A percentile compares a stretch with the other conserved stretches of the same genome.
Conservation (phyloP, 2,329 filamentous ascomycete genomes). For the Huntiella abstrusa region DNA sequence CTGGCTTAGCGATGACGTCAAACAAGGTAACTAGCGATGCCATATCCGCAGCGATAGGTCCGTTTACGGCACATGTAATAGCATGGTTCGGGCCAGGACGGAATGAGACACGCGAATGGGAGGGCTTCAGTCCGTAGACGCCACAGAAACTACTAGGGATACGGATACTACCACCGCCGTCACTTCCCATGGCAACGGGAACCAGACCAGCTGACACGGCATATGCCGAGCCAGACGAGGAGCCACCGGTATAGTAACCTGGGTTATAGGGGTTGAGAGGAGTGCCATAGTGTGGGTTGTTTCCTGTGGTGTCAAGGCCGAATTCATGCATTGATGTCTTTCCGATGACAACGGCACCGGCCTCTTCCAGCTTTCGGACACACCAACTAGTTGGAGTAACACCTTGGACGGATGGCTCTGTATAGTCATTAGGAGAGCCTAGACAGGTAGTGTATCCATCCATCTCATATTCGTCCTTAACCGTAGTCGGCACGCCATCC, state of each 20-base stretch:
- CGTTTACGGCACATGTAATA: slow-evolving; percentile 43
- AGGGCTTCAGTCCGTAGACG: slow-evolving; percentile 55
- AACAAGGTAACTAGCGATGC: slow-evolving; percentile 47
- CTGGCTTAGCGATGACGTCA: slow-evolving; percentile 43
- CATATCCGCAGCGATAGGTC: slow-evolving; percentile 49
- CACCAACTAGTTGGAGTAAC: slow-evolving; percentile 42
- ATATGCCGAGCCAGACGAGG: slow-evolving; percentile 55
- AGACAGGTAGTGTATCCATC: slow-evolving; percentile 52
- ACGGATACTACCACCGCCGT: slow-evolving; percentile 57
- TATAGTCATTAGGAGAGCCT: slow-evolving; percentile 43
- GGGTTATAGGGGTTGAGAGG: slow-evolving; percentile 58
- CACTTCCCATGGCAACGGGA: slow-evolving; percentile 52
- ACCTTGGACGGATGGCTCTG: slow-evolving; percentile 21
- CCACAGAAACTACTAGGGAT: slow-evolving; percentile 56
- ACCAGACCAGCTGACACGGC: slow-evolving; percentile 51
- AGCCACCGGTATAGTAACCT: slow-evolving; percentile 58
- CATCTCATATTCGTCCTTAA: slow-evolving; percentile 62
- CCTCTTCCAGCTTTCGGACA: slow-evolving; percentile 48
- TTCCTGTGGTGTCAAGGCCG: slow-evolving; percentile 56
- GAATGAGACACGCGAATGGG: slow-evolving; percentile 45
- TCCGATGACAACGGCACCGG: slow-evolving; percentile 52
- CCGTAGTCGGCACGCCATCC: slow-evolving; percentile 53
- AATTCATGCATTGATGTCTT: slow-evolving; percentile 64
- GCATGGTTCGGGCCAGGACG: slow-evolving; percentile 39
- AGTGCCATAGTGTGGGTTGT: slow-evolving; percentile 54